Conservation (phyloP, 306 rosid species). For the Psophocarpus tetragonolobus region DNA sequence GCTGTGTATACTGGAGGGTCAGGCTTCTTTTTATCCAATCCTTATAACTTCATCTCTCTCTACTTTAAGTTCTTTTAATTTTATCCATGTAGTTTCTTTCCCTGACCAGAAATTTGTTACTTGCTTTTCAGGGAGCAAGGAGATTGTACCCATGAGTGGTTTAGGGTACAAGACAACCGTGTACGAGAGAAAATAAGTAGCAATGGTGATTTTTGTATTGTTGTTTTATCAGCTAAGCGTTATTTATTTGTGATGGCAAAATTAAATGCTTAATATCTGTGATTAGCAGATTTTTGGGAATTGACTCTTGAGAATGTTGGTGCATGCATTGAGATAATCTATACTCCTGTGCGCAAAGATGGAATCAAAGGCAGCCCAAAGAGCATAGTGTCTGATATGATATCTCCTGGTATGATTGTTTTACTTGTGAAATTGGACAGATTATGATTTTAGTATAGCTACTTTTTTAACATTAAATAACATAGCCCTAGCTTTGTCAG, state of each 20-base stretch:
- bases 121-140: constrained; percentile 75
- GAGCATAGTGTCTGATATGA: constrained; percentile 54
- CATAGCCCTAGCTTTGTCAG: constrained; percentile 3
- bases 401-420: constrained; percentile 66
- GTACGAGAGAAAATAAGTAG: constrained; percentile 57
- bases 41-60: constrained; percentile 20
- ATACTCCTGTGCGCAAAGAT: constrained; percentile 79
- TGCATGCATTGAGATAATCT: constrained; percentile 68
- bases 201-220: constrained; percentile 53
- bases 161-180: constrained; percentile 60
- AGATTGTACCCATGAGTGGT: constrained; percentile 78
- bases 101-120: constrained; percentile 25
- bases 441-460: background rate
- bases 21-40: constrained; percentile 40
- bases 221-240: constrained; percentile 19
- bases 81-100: constrained; percentile 23
- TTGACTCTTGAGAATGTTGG: constrained; percentile 87
- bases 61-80: constrained; percentile 13
- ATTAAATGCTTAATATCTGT: constrained; percentile 29
- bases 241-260: constrained; percentile 15
- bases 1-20: constrained; percentile 93
- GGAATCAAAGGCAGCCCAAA: constrained; percentile 72
- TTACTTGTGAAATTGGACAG: constrained; percentile 18
- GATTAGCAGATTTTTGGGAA: constrained; percentile 66
- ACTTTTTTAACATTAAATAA: background rate